These are phyloP conservation scores for Delphinella strobiligena DNA, from an alignment of 2,329 filamentous ascomycete genomes.

Conservation along the genomic window DNA sequence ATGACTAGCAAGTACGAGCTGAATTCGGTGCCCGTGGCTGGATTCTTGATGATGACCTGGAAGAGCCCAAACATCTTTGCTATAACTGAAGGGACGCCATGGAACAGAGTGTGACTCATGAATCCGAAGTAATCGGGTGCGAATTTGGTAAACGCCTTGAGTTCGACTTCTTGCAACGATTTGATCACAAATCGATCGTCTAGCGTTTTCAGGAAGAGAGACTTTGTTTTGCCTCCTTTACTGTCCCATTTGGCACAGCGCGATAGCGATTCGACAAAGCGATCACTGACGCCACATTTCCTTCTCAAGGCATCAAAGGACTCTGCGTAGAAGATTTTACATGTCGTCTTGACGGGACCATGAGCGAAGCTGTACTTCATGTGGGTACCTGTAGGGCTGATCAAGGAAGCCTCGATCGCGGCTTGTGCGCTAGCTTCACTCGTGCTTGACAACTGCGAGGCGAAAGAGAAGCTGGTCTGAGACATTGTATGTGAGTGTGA, in stretches of 20 bases:
- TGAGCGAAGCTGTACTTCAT: conserved; percentile 93
- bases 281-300: conserved; percentile 85
- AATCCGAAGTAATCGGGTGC: conserved; percentile 95
- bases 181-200: conserved; percentile 92
- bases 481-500: conserved; percentile 14
- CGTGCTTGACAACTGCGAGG: conserved; percentile 4
- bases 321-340: conserved; percentile 97
- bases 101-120: conserved; percentile 92
- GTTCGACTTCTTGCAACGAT: conserved; percentile 80
- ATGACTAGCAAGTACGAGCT: conserved; percentile 91
- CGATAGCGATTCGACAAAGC: conserved; percentile 89
- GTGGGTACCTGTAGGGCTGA: conserved; percentile 79
- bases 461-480: conserved; percentile 11
- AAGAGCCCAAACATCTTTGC: conserved; percentile 99
- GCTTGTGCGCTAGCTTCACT: conserved; percentile 39
- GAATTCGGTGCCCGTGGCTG: conserved; percentile 79
- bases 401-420: conserved; percentile 72
- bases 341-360: conserved; percentile 86
- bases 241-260: conserved; percentile 97
- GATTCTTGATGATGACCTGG: conserved; percentile 94
- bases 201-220: conserved; percentile 89
- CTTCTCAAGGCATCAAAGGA: conserved; percentile 90
- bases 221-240: conserved; percentile 95
- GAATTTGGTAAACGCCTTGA: conserved; percentile 86
- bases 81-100: conserved; percentile 84